Base-by-base conservation (phyloP, 2,329 filamentous ascomycete species). In the Hypoxylon sp. region DNA sequence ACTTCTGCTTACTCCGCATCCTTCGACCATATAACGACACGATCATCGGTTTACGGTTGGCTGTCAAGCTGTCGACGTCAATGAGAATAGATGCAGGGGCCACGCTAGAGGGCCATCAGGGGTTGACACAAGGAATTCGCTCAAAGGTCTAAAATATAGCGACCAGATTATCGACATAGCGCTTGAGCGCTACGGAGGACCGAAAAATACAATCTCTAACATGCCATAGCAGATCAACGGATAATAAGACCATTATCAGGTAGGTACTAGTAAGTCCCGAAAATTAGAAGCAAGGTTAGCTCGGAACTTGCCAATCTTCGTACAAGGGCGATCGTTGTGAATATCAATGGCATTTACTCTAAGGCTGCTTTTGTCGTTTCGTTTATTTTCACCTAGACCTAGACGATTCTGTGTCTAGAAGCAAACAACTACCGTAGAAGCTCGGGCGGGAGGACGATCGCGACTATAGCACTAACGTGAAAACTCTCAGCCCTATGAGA, bases 401-500 rank as follows among this genome's bases (percentile, higher is more conserved):
- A 53, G 5, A 13, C 25, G 19, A 46, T 45, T 4, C 43, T 25
- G 10, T 19, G 25, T 10, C 51, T 14, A 32, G 10, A 21, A 10
- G 38, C 38, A 19, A n/a, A 4, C n/a, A 43, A 43, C n/a, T n/a
- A n/a, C n/a, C n/a, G 14, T 23, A 19, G 30, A 28, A 11, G 58
- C 28, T 36, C 30, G 11, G 13, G 25, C 41, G 9, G 36, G 28
- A 60, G 11, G 38, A 53, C 21, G 23, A 9, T 61, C 5, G 23
- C 28, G 23, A 21, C 10, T 23, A 43, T 19, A 14, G 25, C 41
- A 41, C 32, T 23, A 51, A 25, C 23, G 30, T n/a, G 19, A 52
- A 52, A 28, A 23, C 55, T 32, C 49, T 74, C 72, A 74, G 73
- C 73, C 73, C 68, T 75, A 75, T 30, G 25, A 59, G 59, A 70